Evolutionary conservation across 495 filamentous ascomycete genomes (phyloP), one percentile per base, ranked within the genome.

Genomic region (Melanomma pulvis-pyrius): DNA sequence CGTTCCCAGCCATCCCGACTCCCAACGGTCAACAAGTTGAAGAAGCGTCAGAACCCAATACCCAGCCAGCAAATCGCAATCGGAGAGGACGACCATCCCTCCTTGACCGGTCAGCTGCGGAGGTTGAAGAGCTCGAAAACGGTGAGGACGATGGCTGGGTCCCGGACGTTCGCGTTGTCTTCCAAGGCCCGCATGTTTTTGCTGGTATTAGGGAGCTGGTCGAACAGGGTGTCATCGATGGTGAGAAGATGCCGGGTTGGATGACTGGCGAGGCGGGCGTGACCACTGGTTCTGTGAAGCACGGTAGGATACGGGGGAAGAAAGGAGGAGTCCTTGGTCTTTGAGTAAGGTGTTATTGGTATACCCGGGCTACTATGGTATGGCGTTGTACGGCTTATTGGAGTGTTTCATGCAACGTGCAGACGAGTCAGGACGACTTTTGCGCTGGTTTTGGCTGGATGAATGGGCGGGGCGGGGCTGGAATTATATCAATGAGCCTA

Each of bases 241-340:
- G 89, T 0, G 82, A 85, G 74, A 82, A 79, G 24, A 93, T 96
- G 86, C 92, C 92, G 0, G 89, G 91, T 0, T 96, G 92, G 92
- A 88, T 96, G 87, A 93, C 91, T 0, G 92, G 92, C 1, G 91
- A 96, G 71, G 91, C 90, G 22, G 89, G 86, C 0, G 86, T 96
- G 2, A 93, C 88, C 67, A 76, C 87, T 47, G 90, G 88, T 0
- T 82, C 83, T 44, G 85, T 96, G 0, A 83, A 80, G 57, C 71
- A 81, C 47, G 89, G 91, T 2, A 83, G 82, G 68, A 86, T 77
- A 26, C 22, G 51, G 19, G 39, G 39, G 39, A 61, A 51, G 57
- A 67, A 69, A 41, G 60, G 39, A 2, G 41, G 17, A 15, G 47
- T 63, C 30, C 59, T 44, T 1, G 59, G 65, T 32, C 49, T 68